Conservation (phyloP, 1,284 basidiomycete species). For the Naganishia liquefaciens region DNA sequence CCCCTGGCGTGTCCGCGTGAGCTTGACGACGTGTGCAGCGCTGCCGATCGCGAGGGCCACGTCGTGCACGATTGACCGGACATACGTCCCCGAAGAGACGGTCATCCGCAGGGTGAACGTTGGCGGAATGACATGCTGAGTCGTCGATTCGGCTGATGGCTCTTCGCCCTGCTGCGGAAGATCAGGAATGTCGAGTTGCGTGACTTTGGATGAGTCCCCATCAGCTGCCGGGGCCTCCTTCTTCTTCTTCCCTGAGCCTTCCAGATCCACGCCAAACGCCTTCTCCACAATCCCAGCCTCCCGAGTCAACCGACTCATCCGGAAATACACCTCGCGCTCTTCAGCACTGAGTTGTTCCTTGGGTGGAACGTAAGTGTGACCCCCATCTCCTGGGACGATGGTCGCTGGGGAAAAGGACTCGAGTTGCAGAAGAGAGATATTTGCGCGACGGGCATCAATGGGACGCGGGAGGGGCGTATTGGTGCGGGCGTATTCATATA, state of each 20-base stretch:
- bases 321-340: constrained; percentile 69
- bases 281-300: constrained; percentile 38
- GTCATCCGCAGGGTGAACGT: constrained; percentile 88
- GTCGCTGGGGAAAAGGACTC: constrained; percentile 51
- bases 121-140: constrained; percentile 58
- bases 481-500: constrained; percentile 94
- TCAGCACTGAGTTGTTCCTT: constrained; percentile 66
- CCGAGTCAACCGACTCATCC: constrained; percentile 57
- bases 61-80: constrained; percentile 88
- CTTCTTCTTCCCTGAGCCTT: constrained; percentile 33
- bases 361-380: constrained; percentile 69
- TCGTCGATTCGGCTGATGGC: constrained; percentile 53
- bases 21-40: constrained; percentile 85
- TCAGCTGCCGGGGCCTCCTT: constrained; percentile 47
- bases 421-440: constrained; percentile 68
- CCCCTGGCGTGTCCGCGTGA: constrained; percentile 82
- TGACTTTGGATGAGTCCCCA: neutral
- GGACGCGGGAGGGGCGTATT: constrained; percentile 87
- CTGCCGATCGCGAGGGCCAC: constrained; percentile 77
- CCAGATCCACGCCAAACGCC: constrained; percentile 35
- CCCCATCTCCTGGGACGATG: constrained; percentile 47
- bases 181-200: constrained; percentile 10
- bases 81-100: constrained; percentile 95
- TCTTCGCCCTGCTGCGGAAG: constrained; percentile 32
- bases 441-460: constrained; percentile 83